These are phyloP conservation scores for Colletotrichum trifolii DNA, from an alignment of 2,329 filamentous ascomycete genomes.

Conservation along the genomic window DNA sequence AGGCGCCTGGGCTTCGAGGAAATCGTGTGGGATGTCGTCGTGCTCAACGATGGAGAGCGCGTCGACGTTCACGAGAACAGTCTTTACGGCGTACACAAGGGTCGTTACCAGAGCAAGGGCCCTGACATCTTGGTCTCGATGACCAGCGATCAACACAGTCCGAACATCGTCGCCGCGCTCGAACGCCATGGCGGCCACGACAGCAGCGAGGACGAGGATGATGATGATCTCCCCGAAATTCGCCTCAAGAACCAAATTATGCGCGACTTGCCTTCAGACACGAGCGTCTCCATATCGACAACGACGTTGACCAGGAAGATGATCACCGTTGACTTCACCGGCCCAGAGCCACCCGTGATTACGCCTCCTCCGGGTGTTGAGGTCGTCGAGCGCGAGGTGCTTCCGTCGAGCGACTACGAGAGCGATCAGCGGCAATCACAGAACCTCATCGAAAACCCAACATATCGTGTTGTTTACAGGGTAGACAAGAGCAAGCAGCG, in stretches of 20 bases:
- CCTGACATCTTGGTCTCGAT: conserved; percentile 40
- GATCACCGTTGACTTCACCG: conserved; percentile 72
- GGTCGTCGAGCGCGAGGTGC: conserved; percentile 65
- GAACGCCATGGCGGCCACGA: conserved; percentile 46
- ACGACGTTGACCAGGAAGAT: conserved; percentile 70
- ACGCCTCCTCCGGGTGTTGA: conserved; percentile 69
- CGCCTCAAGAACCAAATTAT: conserved; percentile 65
- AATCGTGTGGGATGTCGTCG: conserved; percentile 74
- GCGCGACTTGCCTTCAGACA: conserved; percentile 64
- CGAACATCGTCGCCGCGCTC: conserved; percentile 49
- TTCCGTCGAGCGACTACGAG: conserved; percentile 50
- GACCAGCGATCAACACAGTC: conserved; percentile 38
- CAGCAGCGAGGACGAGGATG: conserved; percentile 46
- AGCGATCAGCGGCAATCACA: conserved; percentile 35
- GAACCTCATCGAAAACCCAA: conserved; percentile 43
- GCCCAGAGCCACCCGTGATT: conserved; percentile 61
- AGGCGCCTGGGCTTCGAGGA: conserved; percentile 62
- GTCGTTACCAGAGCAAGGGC: conserved; percentile 39
- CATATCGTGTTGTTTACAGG: conserved; percentile 69
- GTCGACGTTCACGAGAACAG: conserved; percentile 63
- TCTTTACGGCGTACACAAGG: conserved; percentile 45
- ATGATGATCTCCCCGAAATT: conserved; percentile 58
- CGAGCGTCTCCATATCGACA: conserved; percentile 70
- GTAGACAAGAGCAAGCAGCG: conserved; percentile 64
- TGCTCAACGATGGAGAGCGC: conserved; percentile 67